Evolutionary conservation across 177 flowering plant genomes (phyloP), one percentile per base, ranked within the genome.

Genomic region (Vitis hybrid): DNA sequence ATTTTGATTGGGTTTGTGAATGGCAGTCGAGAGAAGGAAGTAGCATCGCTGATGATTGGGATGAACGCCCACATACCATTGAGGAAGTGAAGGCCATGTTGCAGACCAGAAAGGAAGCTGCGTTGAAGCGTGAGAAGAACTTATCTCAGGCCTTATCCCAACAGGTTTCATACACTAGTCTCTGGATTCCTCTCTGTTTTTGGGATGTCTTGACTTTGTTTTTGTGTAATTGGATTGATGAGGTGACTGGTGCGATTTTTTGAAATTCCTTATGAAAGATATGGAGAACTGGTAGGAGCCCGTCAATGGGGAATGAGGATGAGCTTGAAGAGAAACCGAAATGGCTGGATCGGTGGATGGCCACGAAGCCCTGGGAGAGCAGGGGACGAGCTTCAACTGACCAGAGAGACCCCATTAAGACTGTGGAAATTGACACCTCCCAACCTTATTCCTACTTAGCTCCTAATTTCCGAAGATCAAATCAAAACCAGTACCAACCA

Each of bases 71-170:
- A 1, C 91, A 82, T 66, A 83, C 89, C 52, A 51, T 82, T 45
- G 89, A 87, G 56, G 93, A 89, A 72, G 84, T 84, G 12, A 87
- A 89, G 67, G 90, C 86, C 4, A 82, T 85, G 85, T 71, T 89
- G 67, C 86, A 75, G 64, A 77, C 69, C 58, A 75, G 78, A 62
- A 82, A 82, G 40, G 87, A 84, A 19, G 85, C 82, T 45, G 78
- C 82, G 55, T 62, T 77, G 45, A 75, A 70, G 60, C 70, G 74
- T 8, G 84, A 79, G 50, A 34, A 34, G 45, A 75, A 51, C 14
- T 82, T 83, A 26, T 73, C 88, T 67, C 70, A 69, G 58, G 84
- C 83, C 69, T 84, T 84, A 71, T 78, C 88, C 62, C 72, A 75
- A 32, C 83, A 82, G 90, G 90, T 85, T 68, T 78, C 62, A 82